Evolutionary conservation across 164 flowering plant species (phyloP).

Genomic region (Malania oleifera): DNA sequence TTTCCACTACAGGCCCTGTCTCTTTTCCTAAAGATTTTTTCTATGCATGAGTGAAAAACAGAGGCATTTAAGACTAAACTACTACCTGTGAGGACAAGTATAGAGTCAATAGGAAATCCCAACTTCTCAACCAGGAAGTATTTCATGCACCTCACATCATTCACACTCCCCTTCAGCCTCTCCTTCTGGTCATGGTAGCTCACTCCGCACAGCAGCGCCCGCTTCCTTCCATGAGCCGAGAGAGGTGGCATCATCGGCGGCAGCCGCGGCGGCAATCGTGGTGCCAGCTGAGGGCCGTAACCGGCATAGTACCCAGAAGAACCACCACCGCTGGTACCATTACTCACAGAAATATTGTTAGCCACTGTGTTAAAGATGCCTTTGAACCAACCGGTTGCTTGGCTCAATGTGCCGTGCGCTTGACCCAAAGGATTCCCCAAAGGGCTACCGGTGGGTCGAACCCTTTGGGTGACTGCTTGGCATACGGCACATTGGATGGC

Average conservation of each 20-base stretch:
- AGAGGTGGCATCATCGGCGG: constrained; percentile 4
- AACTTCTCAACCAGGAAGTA: constrained; percentile 32
- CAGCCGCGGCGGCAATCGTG: constrained; percentile 3
- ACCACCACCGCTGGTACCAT: neutral
- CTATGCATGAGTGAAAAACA: too few relatives aligned
- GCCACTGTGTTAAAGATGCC: neutral
- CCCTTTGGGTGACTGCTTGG: constrained; percentile 2
- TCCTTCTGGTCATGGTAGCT: constrained; percentile 29
- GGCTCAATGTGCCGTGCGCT: neutral
- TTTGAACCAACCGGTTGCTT: neutral
- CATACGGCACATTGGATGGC: constrained; percentile 23
- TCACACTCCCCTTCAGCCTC: constrained; percentile 44
- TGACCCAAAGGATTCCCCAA: neutral
- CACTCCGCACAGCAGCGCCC: constrained; percentile 57
- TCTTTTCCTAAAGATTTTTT: too few relatives aligned
- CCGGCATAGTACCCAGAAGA: neutral
- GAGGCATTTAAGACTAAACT: too few relatives aligned
- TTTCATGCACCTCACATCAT: constrained; percentile 49
- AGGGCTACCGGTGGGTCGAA: neutral
- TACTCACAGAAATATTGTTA: neutral
- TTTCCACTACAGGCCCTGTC: too few relatives aligned
- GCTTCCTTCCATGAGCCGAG: constrained; percentile 30
- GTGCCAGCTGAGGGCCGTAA: neutral
- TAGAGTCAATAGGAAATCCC: constrained; percentile 22
- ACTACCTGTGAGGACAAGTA: constrained; percentile 18